Conservation (phyloP, 2,329 filamentous ascomycete species). For the Cladosporium sp. region DNA sequence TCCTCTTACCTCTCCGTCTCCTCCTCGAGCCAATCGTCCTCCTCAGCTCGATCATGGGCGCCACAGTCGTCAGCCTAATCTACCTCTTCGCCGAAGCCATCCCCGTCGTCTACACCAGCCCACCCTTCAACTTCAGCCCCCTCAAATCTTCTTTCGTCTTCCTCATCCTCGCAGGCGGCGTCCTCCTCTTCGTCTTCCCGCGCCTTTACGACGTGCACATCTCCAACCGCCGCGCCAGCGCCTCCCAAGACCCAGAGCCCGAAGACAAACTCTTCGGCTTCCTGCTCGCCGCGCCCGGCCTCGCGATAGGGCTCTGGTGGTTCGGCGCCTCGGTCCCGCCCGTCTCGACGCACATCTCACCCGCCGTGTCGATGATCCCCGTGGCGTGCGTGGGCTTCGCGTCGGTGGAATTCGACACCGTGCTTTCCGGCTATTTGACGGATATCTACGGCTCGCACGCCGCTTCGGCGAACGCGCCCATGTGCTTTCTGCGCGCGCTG, state of each 20-base stretch:
- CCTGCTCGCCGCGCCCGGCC: conserved; percentile 40
- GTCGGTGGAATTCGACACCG: conserved; percentile 43
- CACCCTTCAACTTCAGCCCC: conserved; percentile 27
- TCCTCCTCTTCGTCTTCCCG: conserved; percentile 39
- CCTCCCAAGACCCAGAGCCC: conserved; percentile 27
- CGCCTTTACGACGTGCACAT: conserved; percentile 40
- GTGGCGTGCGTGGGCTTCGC: conserved; percentile 46
- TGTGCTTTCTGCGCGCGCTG: conserved; percentile 38
- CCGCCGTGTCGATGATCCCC: conserved; percentile 18
- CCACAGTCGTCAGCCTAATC: conserved; percentile 43
- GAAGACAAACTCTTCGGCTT: conserved; percentile 50
- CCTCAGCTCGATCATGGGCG: conserved; percentile 40
- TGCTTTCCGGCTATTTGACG: conserved; percentile 41
- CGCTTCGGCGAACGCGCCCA: conserved; percentile 41
- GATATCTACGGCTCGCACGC: conserved; percentile 44
- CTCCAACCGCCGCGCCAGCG: conserved; percentile 23
- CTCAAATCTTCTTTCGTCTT: conserved; percentile 49
- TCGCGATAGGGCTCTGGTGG: conserved; percentile 43
- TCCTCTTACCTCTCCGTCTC: conserved; percentile 40
- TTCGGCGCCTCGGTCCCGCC: conserved; percentile 49
- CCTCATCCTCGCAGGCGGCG: conserved; percentile 58
- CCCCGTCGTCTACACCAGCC: conserved; percentile 34
- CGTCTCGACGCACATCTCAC: conserved; percentile 25
- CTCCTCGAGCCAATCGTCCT: conserved; percentile 47
- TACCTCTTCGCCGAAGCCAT: conserved; percentile 48